Evolutionary conservation across 2,329 filamentous ascomycete species (phyloP), one percentile per base, ranked within the genome.

Genomic region (Penicillium nordicum): DNA sequence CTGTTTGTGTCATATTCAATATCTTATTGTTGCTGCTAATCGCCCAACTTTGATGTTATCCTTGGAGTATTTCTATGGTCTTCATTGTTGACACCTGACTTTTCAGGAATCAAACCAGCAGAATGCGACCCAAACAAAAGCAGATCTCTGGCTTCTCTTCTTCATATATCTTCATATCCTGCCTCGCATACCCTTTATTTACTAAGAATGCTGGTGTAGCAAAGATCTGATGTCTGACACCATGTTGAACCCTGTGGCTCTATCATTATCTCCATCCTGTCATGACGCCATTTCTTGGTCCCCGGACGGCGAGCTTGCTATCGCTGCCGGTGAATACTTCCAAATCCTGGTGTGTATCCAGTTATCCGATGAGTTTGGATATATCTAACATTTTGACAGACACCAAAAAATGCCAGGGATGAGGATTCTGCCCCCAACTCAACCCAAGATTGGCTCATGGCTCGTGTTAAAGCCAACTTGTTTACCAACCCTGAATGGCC

Each of bases 201-300:
- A 29, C 25, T 21, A 14, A 36, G 11, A 29, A 51, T 51, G 49
- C 29, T 23, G 23, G 23, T 14, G 11, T 14, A 32, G 12, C 16
- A 25, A 50, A 23, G 8, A 14, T 30, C 30, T 1, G 34, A 45
- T 41, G 18, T 47, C 27, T 48, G 27, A 49, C 42, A 61, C 27
- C 9, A 73, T 73, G 70, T 54, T 72, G 18, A 63, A 62, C 16
- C 66, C 74, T 1, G 50, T 78, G 30, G 67, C 74, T 52, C 64
- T 79, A 7, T 70, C 71, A 25, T 74, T 79, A 53, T 82, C 78
- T 72, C 82, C 83, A 3, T 79, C 79, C 3, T 79, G 78, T 57
- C 69, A 76, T 27, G 73, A 82, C 62, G 82, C 80, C 47, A 68
- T 86, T n/a, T 74, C 78, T 50, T 87, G 84, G 83, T 86, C 83